Conservation (phyloP, 441 rosid genomes). For the Syzygium malaccense region DNA sequence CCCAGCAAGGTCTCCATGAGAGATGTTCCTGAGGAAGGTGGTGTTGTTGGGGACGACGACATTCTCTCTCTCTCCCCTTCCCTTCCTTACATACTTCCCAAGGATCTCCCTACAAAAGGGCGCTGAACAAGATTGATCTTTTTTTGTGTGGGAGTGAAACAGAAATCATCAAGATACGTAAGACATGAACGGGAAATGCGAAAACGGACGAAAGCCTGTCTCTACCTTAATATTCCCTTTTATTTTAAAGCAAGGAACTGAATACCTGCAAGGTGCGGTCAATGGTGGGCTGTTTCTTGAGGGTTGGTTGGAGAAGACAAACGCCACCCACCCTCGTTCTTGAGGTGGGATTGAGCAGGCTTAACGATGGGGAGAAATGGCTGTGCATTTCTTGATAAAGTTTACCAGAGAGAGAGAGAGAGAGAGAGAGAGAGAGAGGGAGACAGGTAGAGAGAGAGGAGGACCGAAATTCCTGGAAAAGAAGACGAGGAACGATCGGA, state of each 20-base stretch:
- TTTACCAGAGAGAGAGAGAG: neutral
- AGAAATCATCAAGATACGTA: neutral
- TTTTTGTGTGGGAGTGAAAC: neutral
- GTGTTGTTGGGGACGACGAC: neutral
- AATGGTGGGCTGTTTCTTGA: neutral
- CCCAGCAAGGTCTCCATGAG: conserved; percentile 9
- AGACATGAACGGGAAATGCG: neutral
- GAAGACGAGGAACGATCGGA: neutral
- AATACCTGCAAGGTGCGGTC: neutral
- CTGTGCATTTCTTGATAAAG: neutral
- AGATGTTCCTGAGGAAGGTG: neutral
- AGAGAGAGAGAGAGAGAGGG: neutral
- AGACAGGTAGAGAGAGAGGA: neutral
- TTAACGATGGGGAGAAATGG: neutral
- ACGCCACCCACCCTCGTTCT: neutral
- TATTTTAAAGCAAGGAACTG: neutral
- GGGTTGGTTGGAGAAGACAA: neutral
- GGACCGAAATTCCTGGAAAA: neutral
- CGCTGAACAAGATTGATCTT: neutral
- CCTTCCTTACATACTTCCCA: neutral
- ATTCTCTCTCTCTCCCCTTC: neutral
- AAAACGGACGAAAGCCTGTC: neutral
- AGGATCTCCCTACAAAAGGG: neutral
- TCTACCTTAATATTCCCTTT: neutral
- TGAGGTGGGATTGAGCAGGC: neutral